phyloP scores from a whole-genome alignment of 2,329 filamentous ascomycete species.

The Alternaria tenuissima region DNA sequence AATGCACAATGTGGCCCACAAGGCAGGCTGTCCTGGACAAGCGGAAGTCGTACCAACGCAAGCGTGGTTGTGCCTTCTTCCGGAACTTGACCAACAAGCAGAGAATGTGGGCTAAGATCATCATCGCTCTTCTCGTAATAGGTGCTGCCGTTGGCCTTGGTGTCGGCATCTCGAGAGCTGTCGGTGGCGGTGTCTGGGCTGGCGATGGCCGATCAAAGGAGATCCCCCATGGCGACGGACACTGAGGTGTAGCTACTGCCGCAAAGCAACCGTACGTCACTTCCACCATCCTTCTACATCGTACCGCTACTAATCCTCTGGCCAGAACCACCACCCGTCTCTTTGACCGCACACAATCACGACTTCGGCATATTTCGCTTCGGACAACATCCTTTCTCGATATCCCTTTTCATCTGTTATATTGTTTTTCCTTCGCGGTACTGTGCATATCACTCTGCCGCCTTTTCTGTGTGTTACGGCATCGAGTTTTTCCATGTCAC shows the following conservation, averaged over 20 bases:
- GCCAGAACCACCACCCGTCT: conserved; percentile 9
- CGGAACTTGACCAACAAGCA: conserved; percentile 54
- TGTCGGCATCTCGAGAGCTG: conserved; percentile 59
- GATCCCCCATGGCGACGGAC: conserved; percentile 40
- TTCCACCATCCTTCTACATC: background rate
- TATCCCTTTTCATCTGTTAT: conserved; percentile 27
- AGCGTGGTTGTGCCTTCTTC: conserved; percentile 53
- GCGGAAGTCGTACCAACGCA: conserved; percentile 50
- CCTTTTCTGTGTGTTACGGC: conserved; percentile 8
- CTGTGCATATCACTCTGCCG: conserved; percentile 21
- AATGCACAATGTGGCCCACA: conserved; percentile 62
- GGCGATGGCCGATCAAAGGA: conserved; percentile 49
- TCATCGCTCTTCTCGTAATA: conserved; percentile 56
- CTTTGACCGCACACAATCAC: conserved; percentile 10
- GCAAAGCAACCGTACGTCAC: background rate
- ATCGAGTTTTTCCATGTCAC: conserved; percentile 14
- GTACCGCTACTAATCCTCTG: background rate
- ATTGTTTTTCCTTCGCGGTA: conserved; percentile 23
- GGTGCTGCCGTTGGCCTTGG: conserved; percentile 58
- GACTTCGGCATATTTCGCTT: conserved; percentile 25
- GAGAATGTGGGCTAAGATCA: conserved; percentile 55
- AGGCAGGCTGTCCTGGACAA: conserved; percentile 57
- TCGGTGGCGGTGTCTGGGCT: conserved; percentile 58
- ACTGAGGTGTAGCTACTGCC: background rate
- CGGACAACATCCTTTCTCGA: conserved; percentile 25